phyloP scores from a whole-genome alignment of 805 yeast species.

The Monosporozyma unispora region DNA sequence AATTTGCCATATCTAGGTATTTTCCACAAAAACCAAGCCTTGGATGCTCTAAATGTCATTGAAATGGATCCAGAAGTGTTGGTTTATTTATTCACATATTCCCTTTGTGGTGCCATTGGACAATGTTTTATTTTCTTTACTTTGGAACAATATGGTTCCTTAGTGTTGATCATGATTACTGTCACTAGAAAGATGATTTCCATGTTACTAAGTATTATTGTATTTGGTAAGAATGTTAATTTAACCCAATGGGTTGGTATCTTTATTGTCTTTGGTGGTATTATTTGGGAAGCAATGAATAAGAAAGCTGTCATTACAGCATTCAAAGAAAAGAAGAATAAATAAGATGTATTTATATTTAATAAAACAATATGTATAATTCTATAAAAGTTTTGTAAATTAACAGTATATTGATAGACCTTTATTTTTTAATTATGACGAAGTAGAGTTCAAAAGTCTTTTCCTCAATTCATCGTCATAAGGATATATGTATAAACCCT shows the following conservation, averaged over 20 bases:
- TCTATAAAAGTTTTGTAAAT: neutral
- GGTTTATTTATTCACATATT: conserved; percentile 54
- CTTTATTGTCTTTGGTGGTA: conserved; percentile 71
- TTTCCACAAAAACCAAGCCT: conserved; percentile 18
- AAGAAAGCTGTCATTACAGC: conserved; percentile 24
- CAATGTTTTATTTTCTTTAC: conserved; percentile 89
- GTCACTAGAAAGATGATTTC: conserved; percentile 95
- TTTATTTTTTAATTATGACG: neutral
- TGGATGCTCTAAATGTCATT: conserved; percentile 33
- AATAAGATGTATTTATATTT: neutral
- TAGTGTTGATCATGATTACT: conserved; percentile 82
- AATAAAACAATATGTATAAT: neutral
- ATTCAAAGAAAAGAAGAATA: neutral
- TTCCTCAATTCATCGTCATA: conserved; percentile 34
- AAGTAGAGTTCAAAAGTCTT: conserved; percentile 19
- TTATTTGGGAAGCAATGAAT: conserved; percentile 63
- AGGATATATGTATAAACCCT: conserved; percentile 36
- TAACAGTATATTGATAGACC: neutral
- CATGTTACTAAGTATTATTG: conserved; percentile 78
- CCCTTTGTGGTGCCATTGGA: conserved; percentile 80
- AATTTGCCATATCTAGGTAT: conserved; percentile 40
- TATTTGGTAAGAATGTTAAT: conserved; percentile 72
- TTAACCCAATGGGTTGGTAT: conserved; percentile 73
- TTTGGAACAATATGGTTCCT: conserved; percentile 74
- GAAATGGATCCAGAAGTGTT: conserved; percentile 40